These are phyloP conservation scores for Boletus eberwhitei DNA, from an alignment of 768 basidiomycete species.

Conservation along the genomic window DNA sequence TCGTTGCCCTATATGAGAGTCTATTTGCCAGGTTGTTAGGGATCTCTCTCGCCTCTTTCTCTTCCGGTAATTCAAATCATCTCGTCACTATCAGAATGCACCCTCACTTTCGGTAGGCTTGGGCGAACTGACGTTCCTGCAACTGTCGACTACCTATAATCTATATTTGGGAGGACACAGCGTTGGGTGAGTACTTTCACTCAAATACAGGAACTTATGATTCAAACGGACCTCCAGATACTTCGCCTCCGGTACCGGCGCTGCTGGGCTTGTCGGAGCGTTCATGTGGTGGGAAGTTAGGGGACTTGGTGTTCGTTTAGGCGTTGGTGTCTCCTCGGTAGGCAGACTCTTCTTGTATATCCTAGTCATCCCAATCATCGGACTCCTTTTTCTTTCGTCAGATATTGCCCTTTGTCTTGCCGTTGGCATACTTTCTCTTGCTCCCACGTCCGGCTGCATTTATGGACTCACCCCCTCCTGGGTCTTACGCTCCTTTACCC, in stretches of 20 bases:
- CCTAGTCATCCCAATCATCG: not conserved
- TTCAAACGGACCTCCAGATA: constrained; percentile 47
- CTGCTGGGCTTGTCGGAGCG: constrained; percentile 89
- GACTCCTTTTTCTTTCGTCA: constrained; percentile 27
- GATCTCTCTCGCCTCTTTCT: constrained; percentile 80
- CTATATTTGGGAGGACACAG: constrained; percentile 73
- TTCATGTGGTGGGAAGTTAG: constrained; percentile 94
- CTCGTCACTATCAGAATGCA: not conserved
- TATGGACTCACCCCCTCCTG: constrained; percentile 36
- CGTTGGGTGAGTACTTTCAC: constrained; percentile 57
- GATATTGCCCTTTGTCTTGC: constrained; percentile 81
- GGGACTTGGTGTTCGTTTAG: constrained; percentile 75
- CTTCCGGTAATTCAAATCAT: constrained; percentile 55
- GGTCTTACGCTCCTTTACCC: constrained; percentile 38
- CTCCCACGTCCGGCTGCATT: constrained; percentile 63
- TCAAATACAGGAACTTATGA: not conserved
- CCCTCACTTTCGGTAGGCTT: constrained; percentile 52
- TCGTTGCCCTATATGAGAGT: constrained; percentile 69
- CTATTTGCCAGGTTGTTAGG: constrained; percentile 73
- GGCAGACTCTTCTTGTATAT: constrained; percentile 21
- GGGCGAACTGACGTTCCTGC: constrained; percentile 92
- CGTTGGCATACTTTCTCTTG: constrained; percentile 71
- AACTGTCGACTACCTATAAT: constrained; percentile 81
- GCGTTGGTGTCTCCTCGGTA: constrained; percentile 82
- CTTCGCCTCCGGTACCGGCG: constrained; percentile 93